Evolutionary conservation across 768 basidiomycete genomes (phyloP), one percentile per base, ranked within the genome.

Genomic region (Inosperma sp.): DNA sequence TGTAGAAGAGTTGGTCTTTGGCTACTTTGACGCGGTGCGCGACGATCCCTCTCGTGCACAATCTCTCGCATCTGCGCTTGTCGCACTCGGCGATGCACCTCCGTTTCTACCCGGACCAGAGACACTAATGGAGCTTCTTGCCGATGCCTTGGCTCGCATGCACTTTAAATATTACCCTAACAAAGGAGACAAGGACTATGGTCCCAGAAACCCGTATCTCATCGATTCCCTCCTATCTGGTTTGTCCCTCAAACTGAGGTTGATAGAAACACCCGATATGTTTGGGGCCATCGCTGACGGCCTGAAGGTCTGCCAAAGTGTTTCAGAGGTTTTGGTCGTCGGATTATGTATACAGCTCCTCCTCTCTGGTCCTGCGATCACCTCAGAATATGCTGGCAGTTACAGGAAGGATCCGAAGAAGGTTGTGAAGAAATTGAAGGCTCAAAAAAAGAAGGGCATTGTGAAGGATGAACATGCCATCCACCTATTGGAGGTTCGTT

Each of bases 301-400:
- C n/a, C 33, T 57, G 43, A 44, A 53, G 37, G 42, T 49, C 21
- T n/a, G 31, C 17, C 35, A 42, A 14, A 7, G 12, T 13, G 25
- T 23, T 16, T 41, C 51, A 22, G 49, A 58, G 35, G 42, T 55
- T 13, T 21, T 52, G 33, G 51, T 58, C 7, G 42, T 55, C 5
- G 54, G 57, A 25, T 22, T 54, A 8, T 55, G 57, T 42, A 58
- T 58, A 19, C 57, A 58, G 33, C 47, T 58, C 3, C 48, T 58
- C 21, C 41, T 53, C 12, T 6, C 19, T 43, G 56, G 56, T 10
- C 39, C 4, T 25, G 5, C 52, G 6, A 16, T 46, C 17, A 44
- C 53, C 5, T 40, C 39, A 10, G 34, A 46, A 26, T 16, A 3
- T 5, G 48, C 48, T 16, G 51, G 51, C 16, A 10, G 48, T 12